phyloP scores from a whole-genome alignment of 2,329 filamentous ascomycete species.

The Rutstroemia sp. region DNA sequence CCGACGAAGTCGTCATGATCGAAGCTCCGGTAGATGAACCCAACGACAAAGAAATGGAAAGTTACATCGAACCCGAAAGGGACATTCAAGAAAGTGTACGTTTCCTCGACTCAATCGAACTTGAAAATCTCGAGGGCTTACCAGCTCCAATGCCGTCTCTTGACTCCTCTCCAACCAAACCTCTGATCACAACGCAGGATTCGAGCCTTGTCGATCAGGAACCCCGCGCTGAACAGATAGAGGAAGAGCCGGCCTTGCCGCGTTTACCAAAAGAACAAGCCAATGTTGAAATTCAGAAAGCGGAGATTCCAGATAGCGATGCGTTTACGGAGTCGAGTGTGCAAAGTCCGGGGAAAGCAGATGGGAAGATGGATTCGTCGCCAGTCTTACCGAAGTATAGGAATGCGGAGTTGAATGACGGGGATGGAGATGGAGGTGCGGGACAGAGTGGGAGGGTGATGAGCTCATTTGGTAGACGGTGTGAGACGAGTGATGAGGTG shows the following conservation, averaged over 20 bases:
- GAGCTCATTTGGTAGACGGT: conserved; percentile 7
- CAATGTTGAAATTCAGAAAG: not conserved
- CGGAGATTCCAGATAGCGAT: conserved; percentile 11
- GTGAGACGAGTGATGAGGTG: conserved; percentile 2
- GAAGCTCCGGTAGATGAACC: too few species aligned
- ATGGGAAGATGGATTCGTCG: not conserved
- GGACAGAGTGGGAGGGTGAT: not conserved
- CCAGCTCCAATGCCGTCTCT: not conserved
- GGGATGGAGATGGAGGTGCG: not conserved
- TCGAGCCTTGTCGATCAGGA: not conserved
- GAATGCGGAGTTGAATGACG: not conserved
- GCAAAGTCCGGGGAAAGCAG: not conserved
- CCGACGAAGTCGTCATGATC: too few species aligned
- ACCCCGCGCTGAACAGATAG: not conserved
- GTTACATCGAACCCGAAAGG: too few species aligned
- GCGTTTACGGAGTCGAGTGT: conserved; percentile 3
- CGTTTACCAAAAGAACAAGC: not conserved
- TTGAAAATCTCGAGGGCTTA: not conserved
- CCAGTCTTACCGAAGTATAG: not conserved
- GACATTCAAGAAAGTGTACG: not conserved
- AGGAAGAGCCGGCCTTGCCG: not conserved
- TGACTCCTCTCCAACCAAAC: not conserved
- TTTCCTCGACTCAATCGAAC: not conserved
- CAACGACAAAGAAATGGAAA: too few species aligned
- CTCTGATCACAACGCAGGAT: not conserved